Percentiles rank a stretch among this genome's conserved stretches.
Evolutionary conservation across 345 rosid genomes (phyloP).

Genomic region (Murraya koenigii): DNA sequence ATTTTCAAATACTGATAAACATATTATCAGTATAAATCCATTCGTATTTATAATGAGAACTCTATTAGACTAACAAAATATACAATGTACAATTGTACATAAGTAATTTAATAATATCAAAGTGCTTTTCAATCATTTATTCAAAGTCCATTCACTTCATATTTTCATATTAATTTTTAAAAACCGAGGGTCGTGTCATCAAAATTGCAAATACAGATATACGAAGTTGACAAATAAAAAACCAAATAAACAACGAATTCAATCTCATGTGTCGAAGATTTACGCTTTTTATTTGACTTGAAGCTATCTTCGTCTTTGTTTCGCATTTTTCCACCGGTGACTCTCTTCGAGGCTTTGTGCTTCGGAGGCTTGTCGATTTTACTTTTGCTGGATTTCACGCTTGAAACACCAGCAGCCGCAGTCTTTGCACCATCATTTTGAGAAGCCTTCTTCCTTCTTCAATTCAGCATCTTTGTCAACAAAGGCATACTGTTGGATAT

Average conservation of each 20-base stretch:
- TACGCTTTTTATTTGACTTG: conserved; percentile 58
- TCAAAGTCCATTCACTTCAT: too few species aligned
- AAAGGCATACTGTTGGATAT: conserved; percentile 66
- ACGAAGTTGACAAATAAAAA: neutral
- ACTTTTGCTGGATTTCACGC: conserved; percentile 53
- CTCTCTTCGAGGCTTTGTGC: conserved; percentile 33
- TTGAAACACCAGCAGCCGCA: conserved; percentile 51
- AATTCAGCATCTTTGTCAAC: conserved; percentile 57
- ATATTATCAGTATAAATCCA: too few species aligned
- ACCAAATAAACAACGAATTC: neutral
- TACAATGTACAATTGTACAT: too few species aligned
- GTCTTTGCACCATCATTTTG: conserved; percentile 50
- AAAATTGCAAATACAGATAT: conserved; percentile 1
- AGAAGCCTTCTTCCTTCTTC: conserved; percentile 67
- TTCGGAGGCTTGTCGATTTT: conserved; percentile 39
- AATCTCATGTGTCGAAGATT: conserved; percentile 14
- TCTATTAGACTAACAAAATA: too few species aligned
- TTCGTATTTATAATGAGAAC: too few species aligned
- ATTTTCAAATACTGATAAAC: too few species aligned
- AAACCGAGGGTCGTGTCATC: neutral
- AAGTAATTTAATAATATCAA: too few species aligned
- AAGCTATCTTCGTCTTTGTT: conserved; percentile 40
- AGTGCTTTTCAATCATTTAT: too few species aligned
- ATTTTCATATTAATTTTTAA: too few species aligned
- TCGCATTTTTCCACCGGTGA: conserved; percentile 50